Percentiles rank a stretch among this genome's conserved stretches.
phyloP scores from a whole-genome alignment of 2,329 filamentous ascomycete species.

The Periconia macrospinosa region DNA sequence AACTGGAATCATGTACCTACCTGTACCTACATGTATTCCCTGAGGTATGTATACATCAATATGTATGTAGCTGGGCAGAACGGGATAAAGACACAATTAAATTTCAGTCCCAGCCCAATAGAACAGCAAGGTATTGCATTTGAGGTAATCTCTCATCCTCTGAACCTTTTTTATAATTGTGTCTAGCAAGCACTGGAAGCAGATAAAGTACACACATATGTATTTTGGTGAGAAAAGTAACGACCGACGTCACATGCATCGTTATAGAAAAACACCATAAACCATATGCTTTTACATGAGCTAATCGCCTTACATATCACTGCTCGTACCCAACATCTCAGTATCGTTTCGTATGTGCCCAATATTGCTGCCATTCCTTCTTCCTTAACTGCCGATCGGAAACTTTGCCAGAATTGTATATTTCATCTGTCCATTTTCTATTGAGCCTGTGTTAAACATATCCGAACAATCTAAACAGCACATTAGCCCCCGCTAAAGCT shows the following conservation, averaged over 20 bases:
- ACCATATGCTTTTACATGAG: background rate
- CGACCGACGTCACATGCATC: constrained; percentile 2
- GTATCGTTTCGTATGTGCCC: constrained; percentile 71
- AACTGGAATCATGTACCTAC: no score
- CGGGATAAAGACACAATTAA: no score
- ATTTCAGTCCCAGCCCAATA: no score
- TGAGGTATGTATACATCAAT: no score
- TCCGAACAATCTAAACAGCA: constrained; percentile 69
- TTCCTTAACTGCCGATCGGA: constrained; percentile 82
- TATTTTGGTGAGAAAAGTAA: constrained; percentile 4
- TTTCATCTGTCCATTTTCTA: constrained; percentile 70
- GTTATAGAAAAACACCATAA: constrained; percentile 3
- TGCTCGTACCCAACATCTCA: constrained; percentile 50
- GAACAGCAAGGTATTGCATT: no score
- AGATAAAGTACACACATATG: constrained; percentile 4
- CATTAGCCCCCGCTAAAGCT: background rate
- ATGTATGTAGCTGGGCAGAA: no score
- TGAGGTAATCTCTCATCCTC: no score
- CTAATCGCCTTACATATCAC: constrained; percentile 30
- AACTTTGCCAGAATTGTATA: constrained; percentile 91
- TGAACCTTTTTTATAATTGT: background rate
- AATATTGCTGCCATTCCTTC: constrained; percentile 92
- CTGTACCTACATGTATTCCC: no score
- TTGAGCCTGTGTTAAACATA: constrained; percentile 84
- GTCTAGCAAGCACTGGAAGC: background rate